Evolutionary conservation across 306 rosid genomes (phyloP).

Genomic region (Sindora glabra): DNA sequence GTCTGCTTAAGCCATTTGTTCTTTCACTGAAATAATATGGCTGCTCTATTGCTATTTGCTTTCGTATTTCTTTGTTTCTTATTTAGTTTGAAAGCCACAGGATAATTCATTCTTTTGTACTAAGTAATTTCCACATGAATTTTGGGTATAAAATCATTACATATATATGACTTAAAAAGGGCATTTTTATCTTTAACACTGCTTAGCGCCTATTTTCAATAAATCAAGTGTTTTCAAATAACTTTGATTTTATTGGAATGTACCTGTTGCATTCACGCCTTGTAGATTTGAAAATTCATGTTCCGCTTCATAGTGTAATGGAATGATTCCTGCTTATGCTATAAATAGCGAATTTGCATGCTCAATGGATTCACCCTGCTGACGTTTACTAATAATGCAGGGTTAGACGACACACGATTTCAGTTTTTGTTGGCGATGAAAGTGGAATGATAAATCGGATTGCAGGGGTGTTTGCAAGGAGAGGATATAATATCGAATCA

Average conservation of each 20-base stretch:
- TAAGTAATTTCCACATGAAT: too few relatives aligned
- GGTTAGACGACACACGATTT: conserved; percentile 65
- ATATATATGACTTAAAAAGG: too few relatives aligned
- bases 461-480: conserved; percentile 70
- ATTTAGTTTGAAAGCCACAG: too few relatives aligned
- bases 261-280: not conserved
- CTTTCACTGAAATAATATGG: too few relatives aligned
- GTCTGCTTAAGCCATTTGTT: not conserved
- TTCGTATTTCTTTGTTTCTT: not conserved
- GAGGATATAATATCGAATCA: conserved; percentile 79
- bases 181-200: too few relatives aligned
- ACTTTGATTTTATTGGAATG: not conserved
- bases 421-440: conserved; percentile 83
- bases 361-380: not conserved
- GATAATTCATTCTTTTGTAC: too few relatives aligned
- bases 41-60: not conserved
- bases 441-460: conserved; percentile 84
- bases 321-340: not conserved
- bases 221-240: too few relatives aligned
- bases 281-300: not conserved
- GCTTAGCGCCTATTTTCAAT: too few relatives aligned
- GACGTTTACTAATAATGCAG: conserved; percentile 11
- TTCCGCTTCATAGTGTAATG: not conserved
- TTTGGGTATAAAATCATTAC: too few relatives aligned
- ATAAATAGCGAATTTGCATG: not conserved